phyloP scores from a whole-genome alignment of 768 basidiomycete genomes.

The Favolaschia claudopus region DNA sequence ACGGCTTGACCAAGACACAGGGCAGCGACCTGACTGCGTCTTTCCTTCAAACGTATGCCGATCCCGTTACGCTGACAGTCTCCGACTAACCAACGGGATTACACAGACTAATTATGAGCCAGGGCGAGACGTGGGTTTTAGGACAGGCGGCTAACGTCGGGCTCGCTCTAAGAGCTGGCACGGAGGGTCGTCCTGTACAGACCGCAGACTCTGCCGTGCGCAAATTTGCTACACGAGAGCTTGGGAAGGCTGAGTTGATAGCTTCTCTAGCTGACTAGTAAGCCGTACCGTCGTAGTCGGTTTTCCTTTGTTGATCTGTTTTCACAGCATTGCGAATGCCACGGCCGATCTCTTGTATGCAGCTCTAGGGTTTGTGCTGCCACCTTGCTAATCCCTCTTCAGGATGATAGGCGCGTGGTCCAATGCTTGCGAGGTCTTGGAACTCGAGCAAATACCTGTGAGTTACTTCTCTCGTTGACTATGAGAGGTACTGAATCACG shows the following conservation, averaged over 20 bases:
- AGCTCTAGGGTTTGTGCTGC: constrained; percentile 29
- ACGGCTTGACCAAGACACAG: constrained; percentile 81
- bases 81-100: background rate
- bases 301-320: constrained; percentile 3
- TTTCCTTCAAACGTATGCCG: constrained; percentile 77
- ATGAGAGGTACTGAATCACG: background rate
- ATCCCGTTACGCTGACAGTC: background rate
- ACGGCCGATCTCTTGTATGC: constrained; percentile 50
- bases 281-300: constrained; percentile 39
- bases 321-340: constrained; percentile 82
- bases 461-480: constrained; percentile 31
- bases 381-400: constrained; percentile 58
- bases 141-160: constrained; percentile 73
- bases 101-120: constrained; percentile 82
- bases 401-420: constrained; percentile 82
- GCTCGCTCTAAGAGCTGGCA: constrained; percentile 72
- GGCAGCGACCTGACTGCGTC: constrained; percentile 84
- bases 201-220: constrained; percentile 80
- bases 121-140: constrained; percentile 91
- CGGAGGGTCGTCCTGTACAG: constrained; percentile 75
- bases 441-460: constrained; percentile 78
- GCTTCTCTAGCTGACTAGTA: constrained; percentile 92
- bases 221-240: constrained; percentile 86
- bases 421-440: constrained; percentile 62
- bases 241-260: constrained; percentile 80